Percentiles rank a stretch among this genome's conserved stretches.
phyloP scores from a whole-genome alignment of 352 stramenopile species.

The Phytophthora multivora region DNA sequence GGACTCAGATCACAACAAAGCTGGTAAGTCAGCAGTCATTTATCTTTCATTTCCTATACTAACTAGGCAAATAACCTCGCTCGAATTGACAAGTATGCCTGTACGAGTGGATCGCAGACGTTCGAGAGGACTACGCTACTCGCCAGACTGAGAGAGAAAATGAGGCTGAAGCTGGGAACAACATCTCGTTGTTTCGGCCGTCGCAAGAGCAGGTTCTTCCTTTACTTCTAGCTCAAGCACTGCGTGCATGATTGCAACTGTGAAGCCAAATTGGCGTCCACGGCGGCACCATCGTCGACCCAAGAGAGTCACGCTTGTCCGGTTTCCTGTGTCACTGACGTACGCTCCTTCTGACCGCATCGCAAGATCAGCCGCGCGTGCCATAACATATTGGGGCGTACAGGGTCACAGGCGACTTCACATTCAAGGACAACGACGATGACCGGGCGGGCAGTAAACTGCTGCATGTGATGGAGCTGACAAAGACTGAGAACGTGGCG shows the following conservation, averaged over 20 bases:
- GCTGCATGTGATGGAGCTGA: conserved; percentile 73
- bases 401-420: conserved; percentile 58
- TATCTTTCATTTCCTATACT: background rate
- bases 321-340: conserved; percentile 66
- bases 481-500: conserved; percentile 66
- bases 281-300: conserved; percentile 57
- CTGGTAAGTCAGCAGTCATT: conserved; percentile 32
- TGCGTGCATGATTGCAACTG: conserved; percentile 49
- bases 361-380: conserved; percentile 66
- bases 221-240: conserved; percentile 38
- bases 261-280: conserved; percentile 48
- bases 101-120: conserved; percentile 76
- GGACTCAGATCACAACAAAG: conserved; percentile 58
- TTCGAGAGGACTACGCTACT: conserved; percentile 59
- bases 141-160: conserved; percentile 6
- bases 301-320: too few species aligned
- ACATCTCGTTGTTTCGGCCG: background rate
- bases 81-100: conserved; percentile 70
- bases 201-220: background rate
- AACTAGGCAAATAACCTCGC: conserved; percentile 4
- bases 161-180: background rate
- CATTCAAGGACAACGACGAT: conserved; percentile 79
- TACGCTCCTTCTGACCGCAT: conserved; percentile 63
- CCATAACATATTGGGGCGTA: conserved; percentile 80
- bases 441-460: conserved; percentile 79